phyloP scores from a whole-genome alignment of 169 alveolate genomes.

The Eimeria necatrix region DNA sequence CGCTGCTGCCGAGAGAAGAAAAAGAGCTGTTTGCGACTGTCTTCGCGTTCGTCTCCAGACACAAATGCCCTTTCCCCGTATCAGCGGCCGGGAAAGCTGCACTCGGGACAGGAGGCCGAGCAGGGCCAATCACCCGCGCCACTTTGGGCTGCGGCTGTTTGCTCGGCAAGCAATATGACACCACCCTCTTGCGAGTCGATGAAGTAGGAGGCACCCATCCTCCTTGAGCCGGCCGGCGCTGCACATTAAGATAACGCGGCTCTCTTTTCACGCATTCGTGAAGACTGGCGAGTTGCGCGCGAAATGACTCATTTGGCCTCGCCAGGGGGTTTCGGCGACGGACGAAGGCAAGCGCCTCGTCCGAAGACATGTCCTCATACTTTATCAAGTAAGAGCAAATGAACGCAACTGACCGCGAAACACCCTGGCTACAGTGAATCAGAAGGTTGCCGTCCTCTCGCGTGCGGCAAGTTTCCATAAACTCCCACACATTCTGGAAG shows the following conservation, averaged over 20 bases:
- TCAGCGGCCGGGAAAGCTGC: background rate
- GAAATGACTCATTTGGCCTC: constrained; percentile 90
- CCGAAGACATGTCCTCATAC: constrained; percentile 85
- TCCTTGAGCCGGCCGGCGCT: constrained; percentile 19
- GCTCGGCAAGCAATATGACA: background rate
- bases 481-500: constrained; percentile 74
- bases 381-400: constrained; percentile 90
- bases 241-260: background rate
- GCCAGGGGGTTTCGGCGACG: constrained; percentile 87
- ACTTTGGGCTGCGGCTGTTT: constrained; percentile 51
- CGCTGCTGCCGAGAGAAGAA: background rate
- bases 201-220: constrained; percentile 53
- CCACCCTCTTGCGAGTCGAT: constrained; percentile 35
- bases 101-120: constrained; percentile 57
- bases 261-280: constrained; percentile 37
- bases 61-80: constrained; percentile 7
- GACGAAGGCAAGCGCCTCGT: constrained; percentile 87
- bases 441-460: constrained; percentile 87
- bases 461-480: constrained; percentile 77
- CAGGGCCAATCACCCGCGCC: constrained; percentile 57
- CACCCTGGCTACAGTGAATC: constrained; percentile 92
- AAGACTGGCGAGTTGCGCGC: constrained; percentile 80
- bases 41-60: constrained; percentile 25
- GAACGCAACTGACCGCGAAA: constrained; percentile 90
- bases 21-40: constrained; percentile 10